Evolutionary conservation across 345 rosid genomes (phyloP).

Genomic region (Populus alba): DNA sequence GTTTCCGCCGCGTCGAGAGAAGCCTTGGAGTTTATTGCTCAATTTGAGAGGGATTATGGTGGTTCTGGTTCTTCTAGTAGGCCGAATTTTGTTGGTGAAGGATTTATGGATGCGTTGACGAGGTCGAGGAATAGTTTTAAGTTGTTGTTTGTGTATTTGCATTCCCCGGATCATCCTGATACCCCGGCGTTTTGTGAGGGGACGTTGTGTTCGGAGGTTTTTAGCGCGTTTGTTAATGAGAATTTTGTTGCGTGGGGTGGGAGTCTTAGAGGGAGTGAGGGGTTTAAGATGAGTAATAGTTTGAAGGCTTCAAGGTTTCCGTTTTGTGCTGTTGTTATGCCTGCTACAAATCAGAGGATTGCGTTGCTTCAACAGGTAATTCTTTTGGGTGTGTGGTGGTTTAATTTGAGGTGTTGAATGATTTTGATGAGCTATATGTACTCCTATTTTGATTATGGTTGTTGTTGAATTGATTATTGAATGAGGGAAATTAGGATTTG

Average conservation of each 20-base stretch:
- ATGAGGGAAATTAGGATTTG: neutral
- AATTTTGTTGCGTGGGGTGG: conserved; percentile 97
- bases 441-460: neutral
- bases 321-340: conserved; percentile 96
- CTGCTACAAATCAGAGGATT: conserved; percentile 88
- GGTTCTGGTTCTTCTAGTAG: conserved; percentile 33
- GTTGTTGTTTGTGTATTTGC: conserved; percentile 85
- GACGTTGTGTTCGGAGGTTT: conserved; percentile 61
- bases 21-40: conserved; percentile 67
- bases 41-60: conserved; percentile 79
- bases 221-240: conserved; percentile 76
- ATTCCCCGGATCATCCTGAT: conserved; percentile 96
- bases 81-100: conserved; percentile 77
- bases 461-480: neutral
- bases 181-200: conserved; percentile 69
- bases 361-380: conserved; percentile 91
- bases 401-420: neutral
- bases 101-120: conserved; percentile 94
- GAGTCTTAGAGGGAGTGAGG: conserved; percentile 89
- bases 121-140: conserved; percentile 70
- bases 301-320: conserved; percentile 95
- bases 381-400: neutral
- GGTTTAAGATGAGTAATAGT: conserved; percentile 98
- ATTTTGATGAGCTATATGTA: neutral
- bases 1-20: conserved; percentile 68